Percentiles rank a stretch among this genome's conserved stretches.
Conservation (phyloP, 148 eudicot genomes). For the Arctostaphylos glauca region DNA sequence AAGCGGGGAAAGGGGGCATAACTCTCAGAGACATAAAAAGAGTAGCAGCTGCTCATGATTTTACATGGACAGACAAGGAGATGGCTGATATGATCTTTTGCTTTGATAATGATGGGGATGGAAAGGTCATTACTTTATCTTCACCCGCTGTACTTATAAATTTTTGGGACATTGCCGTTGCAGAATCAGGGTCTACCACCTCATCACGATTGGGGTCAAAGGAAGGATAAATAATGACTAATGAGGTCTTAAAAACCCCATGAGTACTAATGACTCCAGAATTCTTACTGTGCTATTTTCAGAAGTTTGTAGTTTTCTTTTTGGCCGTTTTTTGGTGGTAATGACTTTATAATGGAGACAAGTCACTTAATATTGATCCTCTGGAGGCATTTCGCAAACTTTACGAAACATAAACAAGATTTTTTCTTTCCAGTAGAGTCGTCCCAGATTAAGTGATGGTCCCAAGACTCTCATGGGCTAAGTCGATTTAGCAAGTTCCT, state of each 20-base stretch:
- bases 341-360: not conserved
- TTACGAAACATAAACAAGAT: not conserved
- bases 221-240: constrained; percentile 8
- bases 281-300: not conserved
- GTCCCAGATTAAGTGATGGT: not conserved
- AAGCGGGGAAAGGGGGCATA: constrained; percentile 73
- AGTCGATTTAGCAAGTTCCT: not conserved
- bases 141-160: not conserved
- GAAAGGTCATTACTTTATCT: constrained; percentile 54
- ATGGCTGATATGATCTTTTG: constrained; percentile 70
- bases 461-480: not conserved
- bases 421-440: not conserved
- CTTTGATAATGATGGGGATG: constrained; percentile 73
- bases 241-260: not conserved
- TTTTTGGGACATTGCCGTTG: not conserved
- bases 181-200: too few relatives aligned
- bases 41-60: constrained; percentile 78
- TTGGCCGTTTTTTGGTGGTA: too few relatives aligned
- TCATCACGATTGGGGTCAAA: not conserved
- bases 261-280: too few relatives aligned
- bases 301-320: not conserved
- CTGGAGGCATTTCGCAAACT: not conserved
- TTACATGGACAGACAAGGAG: constrained; percentile 86
- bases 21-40: constrained; percentile 57
- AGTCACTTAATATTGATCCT: not conserved